Evolutionary conservation across 306 rosid genomes (phyloP), one percentile per base, ranked within the genome.

Genomic region (Oxytropis ochrocephala): DNA sequence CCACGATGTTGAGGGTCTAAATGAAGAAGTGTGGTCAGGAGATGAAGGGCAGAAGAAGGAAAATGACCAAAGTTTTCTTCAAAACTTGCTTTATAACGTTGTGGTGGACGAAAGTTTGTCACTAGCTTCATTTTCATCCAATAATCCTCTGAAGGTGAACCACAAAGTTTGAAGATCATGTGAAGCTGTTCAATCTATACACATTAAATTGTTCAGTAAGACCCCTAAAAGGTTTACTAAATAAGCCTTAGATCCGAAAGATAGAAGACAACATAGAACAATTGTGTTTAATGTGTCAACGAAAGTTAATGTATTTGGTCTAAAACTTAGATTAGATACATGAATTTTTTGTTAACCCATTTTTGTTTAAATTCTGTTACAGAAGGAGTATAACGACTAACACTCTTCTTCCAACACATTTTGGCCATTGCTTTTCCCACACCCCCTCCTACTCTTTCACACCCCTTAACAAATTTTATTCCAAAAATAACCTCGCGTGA

Each of bases 121-220:
- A 75, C 80, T 53, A 82, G 70, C 75, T 79, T 88, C 86, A 80
- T 75, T 78, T 70, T 84, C 44, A 44, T 79, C 88, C 82, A 85
- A 69, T 87, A 89, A 55, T 89, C 92, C 17, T 82, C 94, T 5
- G 84, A 52, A 19, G 95, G 97, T 42, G 91, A 74, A 53, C 97
- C 96, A 67, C 90, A 86, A 50, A 92, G 92, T 76, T 87, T 92
- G 82, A 81, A 89, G 82, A 92, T 89, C 85, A 66, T 84, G 77
- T 87, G 95, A 68, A 92, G 84, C 56, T 92, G 96, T 74, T 92
- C 91, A 72, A 92, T 86, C 95, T 92, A 75, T 72, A 68, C 42
- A 39, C 38, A 61, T 10, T 11, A 7, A 75, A 36, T 53, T 30
- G 16, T 50, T 44, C 64, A 39, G 21, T 52, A 16, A 58, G 29